Evolutionary conservation across 2,329 filamentous ascomycete species (phyloP).

Genomic region (Fusarium devonianum): DNA sequence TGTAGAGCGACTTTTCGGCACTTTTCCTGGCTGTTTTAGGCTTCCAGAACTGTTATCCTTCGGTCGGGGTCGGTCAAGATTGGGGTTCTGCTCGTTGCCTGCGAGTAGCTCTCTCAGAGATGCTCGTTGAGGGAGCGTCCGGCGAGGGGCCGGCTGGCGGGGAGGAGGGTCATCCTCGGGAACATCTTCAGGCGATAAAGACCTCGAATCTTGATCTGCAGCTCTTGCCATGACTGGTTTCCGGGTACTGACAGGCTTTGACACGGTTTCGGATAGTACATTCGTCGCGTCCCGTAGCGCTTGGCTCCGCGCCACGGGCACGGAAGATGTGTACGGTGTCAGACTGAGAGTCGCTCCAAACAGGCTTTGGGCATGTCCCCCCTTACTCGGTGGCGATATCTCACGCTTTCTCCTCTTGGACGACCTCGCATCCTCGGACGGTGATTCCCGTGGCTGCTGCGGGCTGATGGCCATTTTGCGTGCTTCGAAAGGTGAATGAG

Average conservation of each 20-base stretch:
- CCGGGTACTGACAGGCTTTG: background rate
- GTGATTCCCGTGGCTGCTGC: slow-evolving; percentile 23
- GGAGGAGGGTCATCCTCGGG: background rate
- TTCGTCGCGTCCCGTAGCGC: slow-evolving; percentile 34
- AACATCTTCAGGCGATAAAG: slow-evolving; percentile 26
- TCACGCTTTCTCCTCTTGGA: slow-evolving; percentile 42
- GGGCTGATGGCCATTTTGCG: slow-evolving; percentile 35
- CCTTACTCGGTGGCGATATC: slow-evolving; percentile 45
- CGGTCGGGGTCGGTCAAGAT: background rate
- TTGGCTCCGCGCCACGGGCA: slow-evolving; percentile 23
- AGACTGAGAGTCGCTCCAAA: slow-evolving; percentile 47
- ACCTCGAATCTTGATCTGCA: slow-evolving; percentile 15
- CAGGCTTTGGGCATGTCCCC: slow-evolving; percentile 45
- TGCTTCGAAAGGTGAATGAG: slow-evolving; percentile 46
- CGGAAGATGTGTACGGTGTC: slow-evolving; percentile 33
- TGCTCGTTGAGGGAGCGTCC: slow-evolving; percentile 20
- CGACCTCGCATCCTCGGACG: slow-evolving; percentile 29
- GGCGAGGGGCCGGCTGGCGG: slow-evolving; percentile 11
- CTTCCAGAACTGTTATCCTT: background rate
- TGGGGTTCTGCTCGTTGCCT: slow-evolving; percentile 20
- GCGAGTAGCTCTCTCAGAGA: slow-evolving; percentile 23
- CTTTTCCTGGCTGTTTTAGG: too few relatives aligned
- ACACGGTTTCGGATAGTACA: slow-evolving; percentile 6
- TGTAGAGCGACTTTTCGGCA: too few relatives aligned
- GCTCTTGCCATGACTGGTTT: background rate